Conservation (phyloP, 495 filamentous ascomycete genomes). For the Xylaria bambusicola region DNA sequence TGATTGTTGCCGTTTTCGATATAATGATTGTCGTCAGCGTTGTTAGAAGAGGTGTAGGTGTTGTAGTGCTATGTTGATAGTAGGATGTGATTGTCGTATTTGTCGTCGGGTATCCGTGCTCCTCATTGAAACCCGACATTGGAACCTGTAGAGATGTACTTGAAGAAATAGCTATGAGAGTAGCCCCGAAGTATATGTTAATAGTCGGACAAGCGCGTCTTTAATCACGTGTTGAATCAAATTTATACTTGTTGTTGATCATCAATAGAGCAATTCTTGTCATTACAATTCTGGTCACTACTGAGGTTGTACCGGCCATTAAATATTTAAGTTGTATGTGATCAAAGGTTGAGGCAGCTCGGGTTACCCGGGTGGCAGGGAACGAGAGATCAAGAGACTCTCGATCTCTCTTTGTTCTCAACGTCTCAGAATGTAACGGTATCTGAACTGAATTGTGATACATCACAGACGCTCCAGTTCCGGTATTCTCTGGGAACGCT, state of each 20-base stretch:
- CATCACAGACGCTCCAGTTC: not conserved
- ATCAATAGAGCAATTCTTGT: not conserved
- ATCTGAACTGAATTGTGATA: not conserved
- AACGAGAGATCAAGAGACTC: not conserved
- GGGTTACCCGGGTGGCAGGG: not conserved
- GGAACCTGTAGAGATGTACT: not conserved
- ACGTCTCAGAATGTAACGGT: not conserved
- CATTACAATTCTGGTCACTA: not conserved
- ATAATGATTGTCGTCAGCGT: constrained; percentile 8
- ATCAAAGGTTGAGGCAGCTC: no score
- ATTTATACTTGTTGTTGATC: constrained; percentile 8
- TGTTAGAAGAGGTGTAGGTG: not conserved
- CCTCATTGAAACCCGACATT: not conserved
- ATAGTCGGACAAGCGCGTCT: no score
- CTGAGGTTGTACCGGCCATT: not conserved
- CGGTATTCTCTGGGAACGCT: no score
- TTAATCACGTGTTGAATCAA: no score
- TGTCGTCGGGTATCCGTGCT: constrained; percentile 7
- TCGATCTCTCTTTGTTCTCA: constrained; percentile 3
- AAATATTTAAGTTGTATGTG: no score
- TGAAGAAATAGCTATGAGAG: not conserved
- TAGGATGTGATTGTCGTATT: not conserved
- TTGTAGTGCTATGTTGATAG: not conserved
- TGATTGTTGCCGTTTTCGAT: constrained; percentile 1
- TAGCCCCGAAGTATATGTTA: not conserved